These are phyloP conservation scores for Clonostachys rosea DNA, from an alignment of 2,329 filamentous ascomycete species.

Conservation along the genomic window DNA sequence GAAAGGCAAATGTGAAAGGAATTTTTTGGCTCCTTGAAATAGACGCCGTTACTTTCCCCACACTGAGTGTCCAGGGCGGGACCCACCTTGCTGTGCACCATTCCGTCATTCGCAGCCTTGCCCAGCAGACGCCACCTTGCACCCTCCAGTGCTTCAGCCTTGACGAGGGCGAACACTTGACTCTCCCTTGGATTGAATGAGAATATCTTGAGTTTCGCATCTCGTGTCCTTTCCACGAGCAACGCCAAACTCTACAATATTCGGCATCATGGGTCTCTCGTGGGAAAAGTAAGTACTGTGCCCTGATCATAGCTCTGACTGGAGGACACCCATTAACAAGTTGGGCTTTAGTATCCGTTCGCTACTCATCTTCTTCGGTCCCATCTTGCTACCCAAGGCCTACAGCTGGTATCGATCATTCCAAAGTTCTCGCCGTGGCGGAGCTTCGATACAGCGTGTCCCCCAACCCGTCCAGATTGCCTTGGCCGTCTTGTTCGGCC, in stretches of 20 bases:
- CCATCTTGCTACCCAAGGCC: slow-evolving; percentile 64
- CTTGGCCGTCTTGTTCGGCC: slow-evolving; percentile 53
- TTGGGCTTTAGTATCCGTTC: slow-evolving; percentile 40
- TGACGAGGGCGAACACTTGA: neutral
- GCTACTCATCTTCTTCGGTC: slow-evolving; percentile 61
- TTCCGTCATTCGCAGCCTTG: too few relatives aligned
- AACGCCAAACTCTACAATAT: neutral
- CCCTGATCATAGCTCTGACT: neutral
- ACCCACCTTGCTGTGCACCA: too few relatives aligned
- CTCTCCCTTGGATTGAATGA: neutral
- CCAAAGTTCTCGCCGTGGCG: slow-evolving; percentile 35
- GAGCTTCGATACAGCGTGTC: slow-evolving; percentile 49
- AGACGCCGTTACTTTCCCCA: too few relatives aligned
- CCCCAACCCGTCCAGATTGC: slow-evolving; percentile 49
- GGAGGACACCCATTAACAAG: slow-evolving; percentile 5
- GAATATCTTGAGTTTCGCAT: neutral
- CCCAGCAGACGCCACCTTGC: neutral
- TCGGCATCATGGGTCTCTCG: slow-evolving; percentile 1
- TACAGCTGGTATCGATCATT: slow-evolving; percentile 59
- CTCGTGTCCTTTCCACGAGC: neutral
- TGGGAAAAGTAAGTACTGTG: slow-evolving; percentile 8
- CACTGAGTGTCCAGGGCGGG: too few relatives aligned
- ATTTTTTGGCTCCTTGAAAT: too few relatives aligned
- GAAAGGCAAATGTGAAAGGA: too few relatives aligned
- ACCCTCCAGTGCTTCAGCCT: neutral